These are phyloP conservation scores for Globisporangium echinulatum DNA, from an alignment of 352 stramenopile species.

Conservation along the genomic window DNA sequence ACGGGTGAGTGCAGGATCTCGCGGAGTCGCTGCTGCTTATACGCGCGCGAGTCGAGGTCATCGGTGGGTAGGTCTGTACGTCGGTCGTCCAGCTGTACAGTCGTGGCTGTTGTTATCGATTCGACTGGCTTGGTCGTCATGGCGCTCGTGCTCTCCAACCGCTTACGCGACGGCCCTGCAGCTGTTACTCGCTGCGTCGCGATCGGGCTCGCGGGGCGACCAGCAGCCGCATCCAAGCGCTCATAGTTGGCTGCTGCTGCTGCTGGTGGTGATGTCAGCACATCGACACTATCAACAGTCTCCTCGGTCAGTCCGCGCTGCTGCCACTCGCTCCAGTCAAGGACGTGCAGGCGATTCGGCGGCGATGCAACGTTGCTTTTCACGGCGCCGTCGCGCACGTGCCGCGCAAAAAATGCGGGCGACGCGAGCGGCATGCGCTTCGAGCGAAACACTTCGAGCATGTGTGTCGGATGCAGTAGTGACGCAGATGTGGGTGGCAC, in stretches of 20 bases:
- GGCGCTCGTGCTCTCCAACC: not conserved
- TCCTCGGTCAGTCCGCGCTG: conserved; percentile 13
- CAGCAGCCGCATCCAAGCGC: not conserved
- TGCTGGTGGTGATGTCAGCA: not conserved
- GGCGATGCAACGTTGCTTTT: not conserved
- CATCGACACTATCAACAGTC: not conserved
- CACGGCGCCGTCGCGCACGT: conserved; percentile 25
- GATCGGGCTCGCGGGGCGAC: not conserved
- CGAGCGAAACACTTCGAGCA: conserved; percentile 63
- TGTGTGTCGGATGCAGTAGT: conserved; percentile 51
- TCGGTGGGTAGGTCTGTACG: conserved; percentile 3
- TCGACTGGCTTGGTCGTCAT: not conserved
- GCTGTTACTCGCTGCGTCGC: not conserved
- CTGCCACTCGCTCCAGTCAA: conserved; percentile 38
- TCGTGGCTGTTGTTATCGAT: not conserved
- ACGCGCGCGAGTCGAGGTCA: conserved; percentile 38
- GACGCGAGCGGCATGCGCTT: conserved; percentile 65
- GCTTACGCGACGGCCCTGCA: not conserved
- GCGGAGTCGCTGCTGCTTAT: conserved; percentile 50
- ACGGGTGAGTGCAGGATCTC: conserved; percentile 58
- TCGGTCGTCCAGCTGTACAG: not conserved
- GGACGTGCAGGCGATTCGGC: conserved; percentile 24
- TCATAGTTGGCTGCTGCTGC: not conserved
- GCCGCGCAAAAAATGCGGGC: conserved; percentile 39
- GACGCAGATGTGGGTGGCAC: conserved; percentile 4